Evolutionary conservation across 2,329 filamentous ascomycete species (phyloP), one percentile per base, ranked within the genome.

Genomic region (Aureobasidium melanogenum): DNA sequence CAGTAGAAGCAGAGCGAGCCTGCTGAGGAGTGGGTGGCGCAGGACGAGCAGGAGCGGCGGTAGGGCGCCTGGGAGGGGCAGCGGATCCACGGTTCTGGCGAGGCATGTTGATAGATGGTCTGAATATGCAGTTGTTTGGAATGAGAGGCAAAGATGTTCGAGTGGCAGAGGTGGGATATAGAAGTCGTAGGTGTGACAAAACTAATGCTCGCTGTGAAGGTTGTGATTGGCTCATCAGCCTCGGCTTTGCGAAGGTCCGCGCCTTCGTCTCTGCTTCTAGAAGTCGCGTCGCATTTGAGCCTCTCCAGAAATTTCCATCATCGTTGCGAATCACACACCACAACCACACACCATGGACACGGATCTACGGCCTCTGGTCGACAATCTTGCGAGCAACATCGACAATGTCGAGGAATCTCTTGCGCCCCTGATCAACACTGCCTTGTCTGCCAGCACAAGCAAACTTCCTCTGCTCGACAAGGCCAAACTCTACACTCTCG

Each of bases 401-500:
- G 89, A 95, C 74, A 83, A 87, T 60, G 82, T 97, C 50, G 85
- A 95, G 71, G 83, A 86, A 38, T 80, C 83, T 4, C 80, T 97
- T 30, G 76, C 83, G 64, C 91, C 93, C n/a, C 77, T 97, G 6
- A 76, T 96, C 28, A 78, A 80, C 38, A 80, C 81, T 54, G 74
- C 82, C 1, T 76, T 97, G 46, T 79, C 84, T 55, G 84, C 87
- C 43, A 83, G 84, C 61, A 85, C 90, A 5, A 86, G 85, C 60
- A 91, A 91, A 71, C 80, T 97, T 30, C 92, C 93, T 1, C 81
- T 97, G n/a, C 81, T 99, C 63, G 93, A 97, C 78, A 92, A 91
- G 77, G 91, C 94, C 8, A 97, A 97, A 76, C 85, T 97, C 63
- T 91, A 95, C 71, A 87, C 94, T n/a, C 80, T 96, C 22, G 81